phyloP scores from a whole-genome alignment of 192 early-diverging fungal species.

The Backusella psychrophila region DNA sequence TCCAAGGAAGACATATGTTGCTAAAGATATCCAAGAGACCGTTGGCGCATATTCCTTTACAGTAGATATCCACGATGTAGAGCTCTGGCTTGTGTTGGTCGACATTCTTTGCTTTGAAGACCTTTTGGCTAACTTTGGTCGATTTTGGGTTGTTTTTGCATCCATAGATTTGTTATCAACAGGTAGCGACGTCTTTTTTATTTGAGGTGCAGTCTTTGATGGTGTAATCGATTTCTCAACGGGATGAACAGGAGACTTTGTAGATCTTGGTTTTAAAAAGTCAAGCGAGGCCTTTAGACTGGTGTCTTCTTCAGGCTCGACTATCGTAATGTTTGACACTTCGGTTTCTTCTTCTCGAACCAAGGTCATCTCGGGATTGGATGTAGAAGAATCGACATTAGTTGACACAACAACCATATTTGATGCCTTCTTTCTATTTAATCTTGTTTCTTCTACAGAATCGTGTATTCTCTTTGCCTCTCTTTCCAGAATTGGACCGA shows the following conservation, averaged over 20 bases:
- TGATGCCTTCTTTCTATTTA: not conserved
- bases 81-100: not conserved
- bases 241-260: not conserved
- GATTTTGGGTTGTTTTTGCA: not conserved
- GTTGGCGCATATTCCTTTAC: not conserved
- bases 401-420: not conserved
- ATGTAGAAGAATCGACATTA: not conserved
- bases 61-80: not conserved
- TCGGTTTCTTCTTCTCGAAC: not conserved
- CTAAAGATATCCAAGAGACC: not conserved
- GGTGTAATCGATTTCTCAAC: not conserved
- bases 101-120: not conserved
- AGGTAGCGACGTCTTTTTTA: not conserved
- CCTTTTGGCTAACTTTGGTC: not conserved
- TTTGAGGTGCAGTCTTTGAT: not conserved
- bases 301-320: not conserved
- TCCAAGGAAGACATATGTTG: not conserved
- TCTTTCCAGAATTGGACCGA: conserved; percentile 44
- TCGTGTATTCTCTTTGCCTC: conserved; percentile 32
- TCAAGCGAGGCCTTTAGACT: not conserved
- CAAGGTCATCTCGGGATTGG: not conserved
- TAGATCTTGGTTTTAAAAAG: not conserved
- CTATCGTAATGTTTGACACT: not conserved
- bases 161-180: not conserved
- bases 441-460: not conserved